Evolutionary conservation across 495 filamentous ascomycete species (phyloP).

Genomic region (Penicillium simplicissimum): DNA sequence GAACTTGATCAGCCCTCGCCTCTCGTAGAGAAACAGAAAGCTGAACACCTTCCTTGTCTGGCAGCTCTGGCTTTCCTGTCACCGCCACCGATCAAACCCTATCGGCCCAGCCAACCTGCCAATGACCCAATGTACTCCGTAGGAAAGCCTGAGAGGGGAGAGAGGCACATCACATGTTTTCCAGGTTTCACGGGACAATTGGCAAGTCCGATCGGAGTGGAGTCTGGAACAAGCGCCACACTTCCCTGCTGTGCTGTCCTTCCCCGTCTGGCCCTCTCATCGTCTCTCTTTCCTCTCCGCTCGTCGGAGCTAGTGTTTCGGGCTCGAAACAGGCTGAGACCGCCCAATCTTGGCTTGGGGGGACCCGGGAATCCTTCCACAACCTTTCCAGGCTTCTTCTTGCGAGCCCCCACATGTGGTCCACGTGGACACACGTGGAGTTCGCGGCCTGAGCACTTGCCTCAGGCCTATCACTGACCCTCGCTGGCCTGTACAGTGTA

Average conservation of each 20-base stretch:
- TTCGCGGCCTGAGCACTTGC: slow-evolving; percentile 15
- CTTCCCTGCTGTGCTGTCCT: neutral
- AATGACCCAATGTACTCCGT: no score
- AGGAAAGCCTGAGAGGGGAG: neutral
- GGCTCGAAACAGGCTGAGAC: slow-evolving; percentile 12
- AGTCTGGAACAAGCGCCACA: slow-evolving; percentile 6
- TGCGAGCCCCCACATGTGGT: slow-evolving; percentile 40
- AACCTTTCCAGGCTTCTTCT: slow-evolving; percentile 35
- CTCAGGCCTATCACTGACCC: slow-evolving; percentile 8
- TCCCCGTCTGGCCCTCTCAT: neutral
- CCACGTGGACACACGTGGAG: slow-evolving; percentile 47
- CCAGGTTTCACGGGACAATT: slow-evolving; percentile 12
- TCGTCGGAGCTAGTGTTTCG: slow-evolving; percentile 15
- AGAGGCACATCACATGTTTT: slow-evolving; percentile 14
- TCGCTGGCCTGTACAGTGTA: neutral
- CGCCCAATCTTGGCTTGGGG: neutral
- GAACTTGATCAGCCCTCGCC: neutral
- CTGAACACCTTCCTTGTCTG: neutral
- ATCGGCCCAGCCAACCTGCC: slow-evolving; percentile 2
- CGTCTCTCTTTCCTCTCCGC: neutral
- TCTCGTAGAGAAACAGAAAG: neutral
- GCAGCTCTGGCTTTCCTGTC: neutral
- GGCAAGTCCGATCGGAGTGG: slow-evolving; percentile 9
- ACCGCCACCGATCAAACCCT: slow-evolving; percentile 6
- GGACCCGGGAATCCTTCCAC: slow-evolving; percentile 19